phyloP scores from a whole-genome alignment of 352 stramenopile species.

The Phytophthora foliorum region DNA sequence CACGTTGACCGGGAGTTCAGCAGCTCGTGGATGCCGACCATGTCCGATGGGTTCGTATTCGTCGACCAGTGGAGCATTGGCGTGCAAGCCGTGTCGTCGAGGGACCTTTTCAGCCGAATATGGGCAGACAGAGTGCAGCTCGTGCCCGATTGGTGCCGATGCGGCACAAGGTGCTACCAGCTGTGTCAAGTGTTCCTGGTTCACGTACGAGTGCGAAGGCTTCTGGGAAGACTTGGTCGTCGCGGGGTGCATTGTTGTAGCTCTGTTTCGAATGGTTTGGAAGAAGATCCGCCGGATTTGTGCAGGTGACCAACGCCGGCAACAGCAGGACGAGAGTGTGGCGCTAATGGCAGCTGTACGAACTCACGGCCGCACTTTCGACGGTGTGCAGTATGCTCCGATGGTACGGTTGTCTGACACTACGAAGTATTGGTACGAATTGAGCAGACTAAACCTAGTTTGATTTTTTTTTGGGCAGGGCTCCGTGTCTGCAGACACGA shows the following conservation, averaged over 20 bases:
- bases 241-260: conserved; percentile 29
- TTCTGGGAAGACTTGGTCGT: conserved; percentile 66
- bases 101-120: conserved; percentile 48
- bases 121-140: conserved; percentile 49
- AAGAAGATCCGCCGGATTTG: conserved; percentile 42
- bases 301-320: conserved; percentile 36
- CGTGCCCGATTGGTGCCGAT: conserved; percentile 50
- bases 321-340: conserved; percentile 50
- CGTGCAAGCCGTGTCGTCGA: conserved; percentile 48
- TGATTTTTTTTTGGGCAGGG: conserved; percentile 33
- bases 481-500: conserved; percentile 41
- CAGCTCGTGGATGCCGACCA: conserved; percentile 26
- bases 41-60: conserved; percentile 53
- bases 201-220: conserved; percentile 58
- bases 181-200: conserved; percentile 63
- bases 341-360: conserved; percentile 62
- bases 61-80: conserved; percentile 37
- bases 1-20: conserved; percentile 1
- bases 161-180: conserved; percentile 37
- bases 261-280: conserved; percentile 35
- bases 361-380: conserved; percentile 55
- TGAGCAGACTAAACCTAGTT: conserved; percentile 17
- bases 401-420: conserved; percentile 46
- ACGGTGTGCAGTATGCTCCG: conserved; percentile 40
- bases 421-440: neutral